Base-by-base conservation (phyloP, 352 stramenopile genomes). In the Aphanomyces euteiches region DNA sequence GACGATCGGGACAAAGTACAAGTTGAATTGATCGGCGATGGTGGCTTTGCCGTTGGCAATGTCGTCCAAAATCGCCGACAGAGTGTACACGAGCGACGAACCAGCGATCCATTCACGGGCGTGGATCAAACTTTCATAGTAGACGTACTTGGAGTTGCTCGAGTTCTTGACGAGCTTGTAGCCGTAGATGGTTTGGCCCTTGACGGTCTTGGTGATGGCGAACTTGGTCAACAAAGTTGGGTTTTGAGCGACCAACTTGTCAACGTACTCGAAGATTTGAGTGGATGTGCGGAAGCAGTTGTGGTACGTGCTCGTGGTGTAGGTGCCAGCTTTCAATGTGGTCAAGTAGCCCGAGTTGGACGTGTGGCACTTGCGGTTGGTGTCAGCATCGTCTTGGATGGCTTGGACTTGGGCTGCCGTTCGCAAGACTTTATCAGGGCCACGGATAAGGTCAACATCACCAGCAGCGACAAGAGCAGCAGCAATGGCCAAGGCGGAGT, bases 1-100 rank as follows among this genome's bases (percentile, higher is more conserved):
- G 50, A 79, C 64, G 68, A 79, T 73, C 7, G 75, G 75, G 47
- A 78, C 74, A 43, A 78, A 76, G 45, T 72, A 66, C 57, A 73
- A 75, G 72, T 78, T 72, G 71, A 73, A 74, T 50, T 71, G 5
- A 54, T 76, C 38, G 54, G 60, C 45, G 45, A 19, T 19, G 13
- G 45, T 53, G 1, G 45, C 1, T 2, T 53, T 53, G 28, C 28
- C 28, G 28, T 28, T 28, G 28, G 28, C 28, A 28, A 28, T 28
- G 28, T 28, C 28, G 28, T 28, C 28, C 28, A 28, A 28, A 28
- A 28, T 28, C 1, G 28, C 28, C 28, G 28, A 28, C 28, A 28
- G 28, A 28, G 28, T 28, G 28, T 28, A 28, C 28, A 28, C 28
- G 2, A 28, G 28, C 28, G 28, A 28, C 28, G 28, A 28, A 2